Percentiles rank a stretch among this genome's conserved stretches.
Evolutionary conservation across 2,329 filamentous ascomycete genomes (phyloP).

Genomic region (Fusarium equiseti): DNA sequence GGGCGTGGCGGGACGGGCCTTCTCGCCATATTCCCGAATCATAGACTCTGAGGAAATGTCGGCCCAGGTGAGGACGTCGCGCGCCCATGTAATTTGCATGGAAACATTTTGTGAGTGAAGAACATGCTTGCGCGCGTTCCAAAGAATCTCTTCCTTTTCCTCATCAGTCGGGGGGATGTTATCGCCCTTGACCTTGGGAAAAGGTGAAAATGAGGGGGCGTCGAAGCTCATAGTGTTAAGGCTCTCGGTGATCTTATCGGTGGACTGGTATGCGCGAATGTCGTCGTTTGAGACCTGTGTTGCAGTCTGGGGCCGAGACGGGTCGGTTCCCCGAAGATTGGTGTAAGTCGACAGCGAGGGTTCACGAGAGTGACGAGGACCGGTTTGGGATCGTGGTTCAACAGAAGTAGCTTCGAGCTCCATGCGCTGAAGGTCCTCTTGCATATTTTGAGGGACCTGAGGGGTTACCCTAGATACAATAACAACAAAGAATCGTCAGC

Average conservation of each 20-base stretch:
- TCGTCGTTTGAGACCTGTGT: conserved; percentile 54
- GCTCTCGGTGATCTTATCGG: conserved; percentile 52
- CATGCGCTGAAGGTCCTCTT: conserved; percentile 91
- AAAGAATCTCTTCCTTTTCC: conserved; percentile 90
- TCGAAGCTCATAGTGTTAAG: conserved; percentile 62
- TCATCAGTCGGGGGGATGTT: conserved; percentile 95
- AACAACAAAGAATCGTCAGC: conserved; percentile 54
- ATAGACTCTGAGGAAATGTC: conserved; percentile 85
- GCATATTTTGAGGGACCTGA: conserved; percentile 96
- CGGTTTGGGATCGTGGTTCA: conserved; percentile 51
- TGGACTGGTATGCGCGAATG: conserved; percentile 54
- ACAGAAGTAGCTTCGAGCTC: conserved; percentile 79
- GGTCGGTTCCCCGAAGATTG: conserved; percentile 47
- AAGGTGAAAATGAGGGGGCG: conserved; percentile 87
- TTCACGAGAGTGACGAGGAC: conserved; percentile 57
- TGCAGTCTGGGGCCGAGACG: conserved; percentile 49
- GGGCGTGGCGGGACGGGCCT: conserved; percentile 79
- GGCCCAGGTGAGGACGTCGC: conserved; percentile 89
- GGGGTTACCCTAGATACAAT: conserved; percentile 80
- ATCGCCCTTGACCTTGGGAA: conserved; percentile 86
- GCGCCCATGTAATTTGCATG: conserved; percentile 96
- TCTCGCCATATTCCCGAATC: conserved; percentile 68
- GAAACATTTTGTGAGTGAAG: conserved; percentile 94
- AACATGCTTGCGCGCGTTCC: conserved; percentile 84
- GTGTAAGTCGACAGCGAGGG: conserved; percentile 59